Conservation (phyloP, 495 filamentous ascomycete genomes). For the Cetradonia linearis region DNA sequence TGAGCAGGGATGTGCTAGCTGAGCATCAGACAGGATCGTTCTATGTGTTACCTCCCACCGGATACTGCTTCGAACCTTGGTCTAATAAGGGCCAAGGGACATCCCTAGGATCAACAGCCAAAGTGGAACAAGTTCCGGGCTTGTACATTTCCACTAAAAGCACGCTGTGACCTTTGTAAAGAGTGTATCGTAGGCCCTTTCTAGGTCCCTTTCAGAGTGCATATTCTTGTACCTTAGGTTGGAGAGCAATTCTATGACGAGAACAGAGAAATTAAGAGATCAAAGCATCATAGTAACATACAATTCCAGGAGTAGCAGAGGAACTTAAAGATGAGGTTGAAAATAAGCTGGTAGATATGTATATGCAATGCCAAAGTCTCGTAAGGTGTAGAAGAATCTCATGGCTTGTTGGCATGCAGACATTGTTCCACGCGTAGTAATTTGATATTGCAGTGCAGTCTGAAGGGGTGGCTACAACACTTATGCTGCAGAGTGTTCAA, state of each 20-base stretch:
- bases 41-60: not conserved
- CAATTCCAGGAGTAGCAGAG: not conserved
- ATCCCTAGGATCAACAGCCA: not conserved
- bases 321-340: not conserved
- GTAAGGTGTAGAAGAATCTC: not conserved
- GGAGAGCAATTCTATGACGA: not conserved
- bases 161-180: no score
- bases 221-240: no score
- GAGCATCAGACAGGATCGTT: not conserved
- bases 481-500: not conserved
- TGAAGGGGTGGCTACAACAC: not conserved
- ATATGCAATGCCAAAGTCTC: not conserved
- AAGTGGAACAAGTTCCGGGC: no score
- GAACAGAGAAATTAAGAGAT: not conserved
- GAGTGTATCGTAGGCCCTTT: no score
- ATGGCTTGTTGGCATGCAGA: not conserved
- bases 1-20: not conserved
- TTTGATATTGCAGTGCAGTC: not conserved
- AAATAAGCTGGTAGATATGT: not conserved
- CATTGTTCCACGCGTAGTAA: not conserved
- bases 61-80: not conserved
- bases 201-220: no score
- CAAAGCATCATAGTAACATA: not conserved
- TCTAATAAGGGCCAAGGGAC: not conserved
- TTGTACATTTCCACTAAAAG: no score